These are phyloP conservation scores for Sporisorium graminicola DNA, from an alignment of 1,284 basidiomycete genomes.

Conservation along the genomic window DNA sequence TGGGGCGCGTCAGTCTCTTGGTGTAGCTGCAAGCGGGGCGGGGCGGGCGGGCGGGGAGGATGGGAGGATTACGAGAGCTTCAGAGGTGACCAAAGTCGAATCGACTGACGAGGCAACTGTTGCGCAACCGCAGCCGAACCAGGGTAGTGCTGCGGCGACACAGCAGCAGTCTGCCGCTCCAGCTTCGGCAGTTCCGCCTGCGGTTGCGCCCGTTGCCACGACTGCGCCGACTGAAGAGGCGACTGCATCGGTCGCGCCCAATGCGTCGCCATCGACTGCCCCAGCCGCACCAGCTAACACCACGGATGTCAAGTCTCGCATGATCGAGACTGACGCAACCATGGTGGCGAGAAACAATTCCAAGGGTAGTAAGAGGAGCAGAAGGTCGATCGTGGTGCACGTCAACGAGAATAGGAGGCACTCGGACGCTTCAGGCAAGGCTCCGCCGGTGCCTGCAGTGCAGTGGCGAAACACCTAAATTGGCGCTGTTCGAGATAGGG, in stretches of 20 bases:
- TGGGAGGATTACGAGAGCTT: conserved; percentile 28
- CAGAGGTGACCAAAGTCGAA: conserved; percentile 32
- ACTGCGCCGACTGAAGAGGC: neutral
- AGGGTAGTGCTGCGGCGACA: neutral
- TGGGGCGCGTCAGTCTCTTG: conserved; percentile 5
- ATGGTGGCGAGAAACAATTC: conserved; percentile 39
- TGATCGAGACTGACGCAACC: conserved; percentile 31
- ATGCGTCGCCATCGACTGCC: neutral
- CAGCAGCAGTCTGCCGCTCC: neutral
- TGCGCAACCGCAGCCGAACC: neutral
- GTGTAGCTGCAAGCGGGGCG: neutral
- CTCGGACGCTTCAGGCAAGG: conserved; percentile 16
- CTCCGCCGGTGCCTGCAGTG: conserved; percentile 37
- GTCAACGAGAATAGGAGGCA: conserved; percentile 28
- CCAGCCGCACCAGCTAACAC: neutral
- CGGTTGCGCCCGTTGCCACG: neutral
- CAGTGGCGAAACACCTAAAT: conserved; percentile 27
- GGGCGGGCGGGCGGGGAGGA: conserved; percentile 3
- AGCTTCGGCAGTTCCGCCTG: neutral
- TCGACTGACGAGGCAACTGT: conserved; percentile 12
- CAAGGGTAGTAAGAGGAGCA: conserved; percentile 31
- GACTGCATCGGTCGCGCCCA: neutral
- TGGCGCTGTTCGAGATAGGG: neutral
- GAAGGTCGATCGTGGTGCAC: conserved; percentile 28
- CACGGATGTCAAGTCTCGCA: conserved; percentile 9